phyloP scores from a whole-genome alignment of 2,329 filamentous ascomycete species.

The Verticillium zaregamsianum region DNA sequence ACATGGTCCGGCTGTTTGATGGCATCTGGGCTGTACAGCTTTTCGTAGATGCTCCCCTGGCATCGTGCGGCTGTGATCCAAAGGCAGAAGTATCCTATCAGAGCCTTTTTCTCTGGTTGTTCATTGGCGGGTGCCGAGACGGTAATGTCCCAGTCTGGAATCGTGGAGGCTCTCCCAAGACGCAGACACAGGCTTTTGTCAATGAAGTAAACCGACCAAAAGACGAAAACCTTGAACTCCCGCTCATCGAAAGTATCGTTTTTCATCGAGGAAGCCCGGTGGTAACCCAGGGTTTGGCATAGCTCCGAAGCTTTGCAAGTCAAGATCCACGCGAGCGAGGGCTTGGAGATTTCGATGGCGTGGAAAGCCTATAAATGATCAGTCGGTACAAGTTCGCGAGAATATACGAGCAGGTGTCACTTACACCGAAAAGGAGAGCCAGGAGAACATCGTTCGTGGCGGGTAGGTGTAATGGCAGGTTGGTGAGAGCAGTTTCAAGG shows the following conservation, averaged over 20 bases:
- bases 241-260: slow-evolving; percentile 19
- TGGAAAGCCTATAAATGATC: slow-evolving; percentile 20
- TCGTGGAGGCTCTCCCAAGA: slow-evolving; percentile 46
- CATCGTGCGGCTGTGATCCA: slow-evolving; percentile 51
- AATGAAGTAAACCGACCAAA: slow-evolving; percentile 55
- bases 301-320: slow-evolving; percentile 26
- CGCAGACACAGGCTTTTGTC: slow-evolving; percentile 52
- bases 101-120: slow-evolving; percentile 21
- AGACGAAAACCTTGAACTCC: slow-evolving; percentile 36
- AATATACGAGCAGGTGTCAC: background rate
- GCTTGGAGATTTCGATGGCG: slow-evolving; percentile 26
- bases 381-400: background rate
- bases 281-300: slow-evolving; percentile 25
- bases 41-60: slow-evolving; percentile 52
- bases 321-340: slow-evolving; percentile 24
- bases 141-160: slow-evolving; percentile 55
- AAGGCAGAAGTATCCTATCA: slow-evolving; percentile 32
- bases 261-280: slow-evolving; percentile 20
- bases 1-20: slow-evolving; percentile 27
- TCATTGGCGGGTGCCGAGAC: slow-evolving; percentile 28
- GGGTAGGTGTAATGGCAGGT: slow-evolving; percentile 25
- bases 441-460: slow-evolving; percentile 20
- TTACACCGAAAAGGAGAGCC: slow-evolving; percentile 16
- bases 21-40: slow-evolving; percentile 43
- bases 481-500: slow-evolving; percentile 24